Conservation (phyloP, 148 eudicot genomes). For the Camellia sinensis region DNA sequence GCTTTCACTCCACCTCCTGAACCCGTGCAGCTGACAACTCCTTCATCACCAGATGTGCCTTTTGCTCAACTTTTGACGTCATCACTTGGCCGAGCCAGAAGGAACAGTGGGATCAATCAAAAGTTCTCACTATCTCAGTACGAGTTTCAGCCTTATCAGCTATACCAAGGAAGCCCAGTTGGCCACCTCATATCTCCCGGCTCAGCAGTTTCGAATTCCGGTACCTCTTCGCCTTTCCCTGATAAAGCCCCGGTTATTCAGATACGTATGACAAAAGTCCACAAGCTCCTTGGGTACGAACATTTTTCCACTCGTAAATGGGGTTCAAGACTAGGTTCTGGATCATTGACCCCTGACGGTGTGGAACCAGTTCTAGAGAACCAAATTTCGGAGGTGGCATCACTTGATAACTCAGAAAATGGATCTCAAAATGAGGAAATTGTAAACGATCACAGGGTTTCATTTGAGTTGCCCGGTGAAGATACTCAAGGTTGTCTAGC, state of each 20-base stretch:
- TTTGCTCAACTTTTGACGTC: constrained; percentile 80
- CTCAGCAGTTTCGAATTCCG: constrained; percentile 79
- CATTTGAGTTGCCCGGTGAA: constrained; percentile 63
- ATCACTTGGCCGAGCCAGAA: constrained; percentile 60
- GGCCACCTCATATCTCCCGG: constrained; percentile 79
- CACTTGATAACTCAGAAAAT: constrained; percentile 57
- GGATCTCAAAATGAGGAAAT: constrained; percentile 42
- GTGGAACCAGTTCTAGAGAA: constrained; percentile 41
- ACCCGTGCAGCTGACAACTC: constrained; percentile 69
- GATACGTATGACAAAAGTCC: constrained; percentile 59
- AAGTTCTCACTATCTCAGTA: constrained; percentile 63
- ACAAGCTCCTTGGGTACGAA: constrained; percentile 68
- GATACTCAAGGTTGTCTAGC: constrained; percentile 33
- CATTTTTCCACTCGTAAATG: constrained; percentile 55
- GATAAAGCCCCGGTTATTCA: constrained; percentile 52
- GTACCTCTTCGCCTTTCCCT: constrained; percentile 79
- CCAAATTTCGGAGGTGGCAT: constrained; percentile 58
- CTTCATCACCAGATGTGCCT: constrained; percentile 94
- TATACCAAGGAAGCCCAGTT: constrained; percentile 53
- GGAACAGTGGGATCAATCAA: constrained; percentile 52
- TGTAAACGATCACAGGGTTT: constrained; percentile 65
- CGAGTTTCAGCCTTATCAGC: constrained; percentile 59
- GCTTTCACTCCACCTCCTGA: constrained; percentile 91
- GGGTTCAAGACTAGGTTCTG: constrained; percentile 88
- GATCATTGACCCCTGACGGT: constrained; percentile 71